These are phyloP conservation scores for Pigoraptor vietnamica DNA, from an alignment of 78 protist species.

Conservation along the genomic window DNA sequence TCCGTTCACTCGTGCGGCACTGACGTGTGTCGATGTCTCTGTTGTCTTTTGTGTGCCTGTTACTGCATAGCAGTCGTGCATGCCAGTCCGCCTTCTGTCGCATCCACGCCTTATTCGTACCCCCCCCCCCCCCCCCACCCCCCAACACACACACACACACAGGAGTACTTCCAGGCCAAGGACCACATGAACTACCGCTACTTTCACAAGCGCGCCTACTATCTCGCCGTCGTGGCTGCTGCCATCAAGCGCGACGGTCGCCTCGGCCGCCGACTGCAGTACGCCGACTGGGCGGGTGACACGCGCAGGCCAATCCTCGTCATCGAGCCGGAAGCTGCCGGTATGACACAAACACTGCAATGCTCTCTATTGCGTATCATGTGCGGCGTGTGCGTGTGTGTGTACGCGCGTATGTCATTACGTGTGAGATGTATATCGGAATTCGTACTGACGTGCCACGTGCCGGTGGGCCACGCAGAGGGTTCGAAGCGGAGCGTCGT, in stretches of 20 bases:
- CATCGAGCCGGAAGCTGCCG: neutral
- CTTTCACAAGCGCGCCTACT: neutral
- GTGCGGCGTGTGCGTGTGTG: neutral
- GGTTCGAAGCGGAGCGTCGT: neutral
- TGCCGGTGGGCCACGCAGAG: neutral
- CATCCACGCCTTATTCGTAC: no score
- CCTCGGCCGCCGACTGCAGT: neutral
- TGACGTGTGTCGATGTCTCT: neutral
- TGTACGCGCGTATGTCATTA: neutral
- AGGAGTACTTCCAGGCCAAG: neutral
- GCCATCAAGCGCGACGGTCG: neutral
- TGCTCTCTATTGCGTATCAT: neutral
- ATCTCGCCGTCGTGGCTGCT: neutral
- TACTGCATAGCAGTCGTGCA: neutral
- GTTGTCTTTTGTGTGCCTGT: neutral
- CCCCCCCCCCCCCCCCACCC: no score
- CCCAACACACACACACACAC: neutral
- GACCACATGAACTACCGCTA: neutral
- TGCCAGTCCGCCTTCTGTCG: neutral
- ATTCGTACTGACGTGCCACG: neutral
- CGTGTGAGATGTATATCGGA: neutral
- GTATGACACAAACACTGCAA: no score
- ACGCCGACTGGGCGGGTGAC: neutral
- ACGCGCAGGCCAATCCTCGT: neutral
- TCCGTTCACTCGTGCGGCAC: no score